phyloP scores from a whole-genome alignment of 2,329 filamentous ascomycete genomes.

The Berkeleyomyces basicola region DNA sequence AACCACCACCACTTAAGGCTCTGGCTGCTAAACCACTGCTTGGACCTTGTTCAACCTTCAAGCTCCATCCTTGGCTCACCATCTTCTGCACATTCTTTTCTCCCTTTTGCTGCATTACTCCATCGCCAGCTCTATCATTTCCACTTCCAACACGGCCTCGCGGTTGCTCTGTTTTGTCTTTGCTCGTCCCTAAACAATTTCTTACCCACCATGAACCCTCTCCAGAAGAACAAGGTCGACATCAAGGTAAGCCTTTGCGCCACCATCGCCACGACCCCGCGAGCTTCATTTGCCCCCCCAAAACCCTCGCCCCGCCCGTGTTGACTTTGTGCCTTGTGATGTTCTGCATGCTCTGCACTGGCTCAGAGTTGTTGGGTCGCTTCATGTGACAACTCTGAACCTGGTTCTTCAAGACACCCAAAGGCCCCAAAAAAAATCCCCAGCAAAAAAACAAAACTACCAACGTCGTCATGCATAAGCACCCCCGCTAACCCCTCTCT shows the following conservation, averaged over 20 bases:
- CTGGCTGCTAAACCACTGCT: no score
- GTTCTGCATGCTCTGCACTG: neutral
- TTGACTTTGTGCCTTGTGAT: neutral
- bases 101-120: neutral
- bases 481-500: slow-evolving; percentile 11
- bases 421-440: neutral
- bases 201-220: slow-evolving; percentile 58
- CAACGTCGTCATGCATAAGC: neutral
- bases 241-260: slow-evolving; percentile 53
- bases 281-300: slow-evolving; percentile 1
- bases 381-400: neutral
- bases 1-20: no score
- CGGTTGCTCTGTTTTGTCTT: neutral
- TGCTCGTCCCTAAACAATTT: neutral
- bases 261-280: neutral
- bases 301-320: neutral
- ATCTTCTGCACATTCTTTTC: neutral
- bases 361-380: neutral
- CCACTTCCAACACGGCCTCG: neutral
- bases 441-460: neutral
- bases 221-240: slow-evolving; percentile 97
- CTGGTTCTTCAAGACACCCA: neutral
- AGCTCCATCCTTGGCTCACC: no score
- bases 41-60: no score
- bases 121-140: neutral